A percentile compares a stretch with the other conserved stretches of the same genome.
Evolutionary conservation across 106 monocot genomes (phyloP).

Genomic region (Narthecium ossifragum): DNA sequence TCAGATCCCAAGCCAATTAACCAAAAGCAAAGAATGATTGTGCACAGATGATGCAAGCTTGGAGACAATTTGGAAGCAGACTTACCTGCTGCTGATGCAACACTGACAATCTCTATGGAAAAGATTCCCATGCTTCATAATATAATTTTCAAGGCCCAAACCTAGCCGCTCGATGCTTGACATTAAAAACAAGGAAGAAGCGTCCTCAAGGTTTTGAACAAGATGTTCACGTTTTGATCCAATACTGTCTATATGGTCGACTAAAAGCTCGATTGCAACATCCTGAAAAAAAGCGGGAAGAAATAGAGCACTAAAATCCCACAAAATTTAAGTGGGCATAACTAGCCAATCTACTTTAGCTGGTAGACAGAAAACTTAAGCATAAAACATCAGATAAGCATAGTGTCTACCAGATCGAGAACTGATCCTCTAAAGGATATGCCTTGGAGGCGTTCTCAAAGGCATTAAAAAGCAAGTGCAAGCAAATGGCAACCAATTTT

Average conservation of each 20-base stretch:
- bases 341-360: no score
- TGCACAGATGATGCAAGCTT: not conserved
- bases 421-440: not conserved
- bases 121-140: slow-evolving; percentile 33
- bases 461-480: not conserved
- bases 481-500: no score
- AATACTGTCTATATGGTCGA: slow-evolving; percentile 28
- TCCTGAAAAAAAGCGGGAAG: slow-evolving; percentile 26
- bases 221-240: slow-evolving; percentile 28
- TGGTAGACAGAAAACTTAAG: no score
- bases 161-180: slow-evolving; percentile 36
- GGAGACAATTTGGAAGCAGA: not conserved
- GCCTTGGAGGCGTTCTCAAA: not conserved
- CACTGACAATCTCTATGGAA: slow-evolving; percentile 20
- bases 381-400: no score
- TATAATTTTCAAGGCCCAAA: slow-evolving; percentile 62
- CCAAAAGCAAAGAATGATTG: not conserved
- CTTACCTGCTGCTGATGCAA: slow-evolving; percentile 43
- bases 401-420: no score
- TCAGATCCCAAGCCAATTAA: no score
- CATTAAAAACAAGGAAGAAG: slow-evolving; percentile 17
- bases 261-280: slow-evolving; percentile 32
- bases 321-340: not conserved
- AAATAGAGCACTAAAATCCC: not conserved
- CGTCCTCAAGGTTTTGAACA: slow-evolving; percentile 23